phyloP scores from a whole-genome alignment of 2,329 filamentous ascomycete genomes.

The Colletotrichum costaricense region DNA sequence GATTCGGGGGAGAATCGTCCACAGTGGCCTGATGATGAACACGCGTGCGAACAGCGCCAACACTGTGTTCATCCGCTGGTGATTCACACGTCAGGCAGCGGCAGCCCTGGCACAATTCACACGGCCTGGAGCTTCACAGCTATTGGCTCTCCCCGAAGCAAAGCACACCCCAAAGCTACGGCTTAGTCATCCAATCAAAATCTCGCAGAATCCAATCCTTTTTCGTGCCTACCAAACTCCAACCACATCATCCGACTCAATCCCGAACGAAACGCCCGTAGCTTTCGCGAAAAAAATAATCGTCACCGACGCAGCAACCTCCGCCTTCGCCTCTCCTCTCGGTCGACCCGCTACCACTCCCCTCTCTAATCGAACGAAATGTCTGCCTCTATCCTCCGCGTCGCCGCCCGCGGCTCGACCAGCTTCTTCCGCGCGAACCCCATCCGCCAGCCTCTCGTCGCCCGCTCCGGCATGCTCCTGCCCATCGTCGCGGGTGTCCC shows the following conservation, averaged over 20 bases:
- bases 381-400: slow-evolving; percentile 77
- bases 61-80: neutral
- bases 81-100: rapidly evolving
- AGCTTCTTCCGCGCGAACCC: slow-evolving; percentile 73
- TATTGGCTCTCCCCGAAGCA: neutral
- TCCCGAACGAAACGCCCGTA: slow-evolving; percentile 37
- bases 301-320: slow-evolving; percentile 30
- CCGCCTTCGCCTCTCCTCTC: slow-evolving; percentile 33
- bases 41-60: neutral
- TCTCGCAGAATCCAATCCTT: slow-evolving; percentile 38
- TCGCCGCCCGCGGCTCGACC: slow-evolving; percentile 75
- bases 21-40: slow-evolving; percentile 25
- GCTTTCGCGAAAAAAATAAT: slow-evolving; percentile 29
- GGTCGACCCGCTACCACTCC: slow-evolving; percentile 13
- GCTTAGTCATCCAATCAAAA: slow-evolving; percentile 40
- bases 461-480: slow-evolving; percentile 62
- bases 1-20: slow-evolving; percentile 22
- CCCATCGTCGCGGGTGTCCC: slow-evolving; percentile 59
- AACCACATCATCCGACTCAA: slow-evolving; percentile 45
- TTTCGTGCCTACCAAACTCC: slow-evolving; percentile 33
- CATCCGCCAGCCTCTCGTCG: slow-evolving; percentile 66
- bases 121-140: slow-evolving; percentile 36
- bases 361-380: slow-evolving; percentile 51
- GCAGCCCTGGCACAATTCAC: slow-evolving; percentile 18
- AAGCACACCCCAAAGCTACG: slow-evolving; percentile 13